These are phyloP conservation scores for Skeletonema grethae DNA, from an alignment of 108 stramenopile genomes.

Conservation along the genomic window DNA sequence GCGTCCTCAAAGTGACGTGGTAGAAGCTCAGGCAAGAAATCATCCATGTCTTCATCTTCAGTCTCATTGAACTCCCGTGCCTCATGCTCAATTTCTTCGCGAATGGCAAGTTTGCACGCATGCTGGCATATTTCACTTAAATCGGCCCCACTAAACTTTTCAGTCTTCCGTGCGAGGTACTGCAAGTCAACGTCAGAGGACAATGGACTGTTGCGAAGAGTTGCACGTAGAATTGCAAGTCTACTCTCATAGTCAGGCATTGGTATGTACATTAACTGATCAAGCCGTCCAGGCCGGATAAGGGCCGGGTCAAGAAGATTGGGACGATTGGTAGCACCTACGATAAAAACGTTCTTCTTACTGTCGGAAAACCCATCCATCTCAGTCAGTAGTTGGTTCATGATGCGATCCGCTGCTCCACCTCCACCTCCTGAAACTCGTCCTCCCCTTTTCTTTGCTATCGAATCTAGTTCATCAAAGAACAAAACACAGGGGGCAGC, in stretches of 20 bases:
- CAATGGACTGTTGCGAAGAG: conserved; percentile 86
- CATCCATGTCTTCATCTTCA: conserved; percentile 35
- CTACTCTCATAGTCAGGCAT: conserved; percentile 89
- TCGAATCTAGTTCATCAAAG: conserved; percentile 98
- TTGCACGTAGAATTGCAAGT: conserved; percentile 88
- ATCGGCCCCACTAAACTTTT: conserved; percentile 94
- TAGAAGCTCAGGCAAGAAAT: conserved; percentile 51
- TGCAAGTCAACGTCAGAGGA: conserved; percentile 78
- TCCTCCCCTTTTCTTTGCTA: conserved; percentile 87
- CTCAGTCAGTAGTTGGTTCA: conserved; percentile 96
- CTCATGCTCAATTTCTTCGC: conserved; percentile 88
- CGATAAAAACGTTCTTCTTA: conserved; percentile 85
- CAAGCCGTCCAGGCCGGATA: conserved; percentile 91
- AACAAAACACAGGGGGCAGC: conserved; percentile 92
- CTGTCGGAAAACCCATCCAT: conserved; percentile 94
- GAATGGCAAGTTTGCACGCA: conserved; percentile 89
- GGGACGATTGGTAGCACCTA: conserved; percentile 92
- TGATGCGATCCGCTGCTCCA: conserved; percentile 94
- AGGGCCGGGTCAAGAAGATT: conserved; percentile 92
- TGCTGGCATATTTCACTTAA: conserved; percentile 90
- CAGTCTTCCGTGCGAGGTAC: conserved; percentile 73
- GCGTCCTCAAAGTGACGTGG: conserved; percentile 93
- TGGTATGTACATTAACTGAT: conserved; percentile 91
- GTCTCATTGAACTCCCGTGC: conserved; percentile 42
- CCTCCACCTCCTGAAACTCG: conserved; percentile 75